Percentiles rank a stretch among this genome's conserved stretches.
Conservation (phyloP, 345 rosid species). For the Dipteronia sinensis region DNA sequence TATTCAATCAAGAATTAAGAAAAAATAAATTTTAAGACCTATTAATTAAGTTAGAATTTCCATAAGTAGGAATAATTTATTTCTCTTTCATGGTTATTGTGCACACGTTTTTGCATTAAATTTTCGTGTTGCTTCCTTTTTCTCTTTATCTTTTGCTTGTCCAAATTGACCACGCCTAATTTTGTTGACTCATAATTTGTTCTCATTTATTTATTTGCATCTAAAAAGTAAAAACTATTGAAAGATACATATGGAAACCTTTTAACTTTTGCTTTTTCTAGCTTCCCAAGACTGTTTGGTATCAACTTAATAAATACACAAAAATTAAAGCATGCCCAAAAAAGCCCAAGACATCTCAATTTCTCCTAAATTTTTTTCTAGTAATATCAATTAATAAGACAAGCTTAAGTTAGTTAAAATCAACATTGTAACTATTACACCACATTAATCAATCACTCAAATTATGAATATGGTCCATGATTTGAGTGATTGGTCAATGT, state of each 20-base stretch:
- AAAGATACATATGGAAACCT: background rate
- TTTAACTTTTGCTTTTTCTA: background rate
- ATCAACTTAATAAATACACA: background rate
- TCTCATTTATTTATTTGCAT: background rate
- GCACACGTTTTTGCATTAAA: background rate
- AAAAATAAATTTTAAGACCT: no score
- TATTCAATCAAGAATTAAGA: no score
- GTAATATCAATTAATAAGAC: no score
- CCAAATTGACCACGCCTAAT: constrained; percentile 10
- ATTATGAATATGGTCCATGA: no score
- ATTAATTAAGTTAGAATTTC: no score
- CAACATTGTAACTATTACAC: no score
- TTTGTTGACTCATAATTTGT: constrained; percentile 18
- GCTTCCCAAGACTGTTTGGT: background rate
- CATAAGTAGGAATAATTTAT: no score
- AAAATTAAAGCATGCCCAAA: background rate
- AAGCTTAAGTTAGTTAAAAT: no score
- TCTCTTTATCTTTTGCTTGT: background rate
- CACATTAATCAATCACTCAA: no score
- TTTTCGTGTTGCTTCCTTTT: background rate
- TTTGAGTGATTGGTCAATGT: no score
- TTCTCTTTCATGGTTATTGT: background rate
- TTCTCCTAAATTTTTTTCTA: no score
- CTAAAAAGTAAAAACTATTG: background rate
- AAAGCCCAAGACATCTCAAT: background rate